Conservation (phyloP, 1,139 yeast species). For the Pichia sp. region DNA sequence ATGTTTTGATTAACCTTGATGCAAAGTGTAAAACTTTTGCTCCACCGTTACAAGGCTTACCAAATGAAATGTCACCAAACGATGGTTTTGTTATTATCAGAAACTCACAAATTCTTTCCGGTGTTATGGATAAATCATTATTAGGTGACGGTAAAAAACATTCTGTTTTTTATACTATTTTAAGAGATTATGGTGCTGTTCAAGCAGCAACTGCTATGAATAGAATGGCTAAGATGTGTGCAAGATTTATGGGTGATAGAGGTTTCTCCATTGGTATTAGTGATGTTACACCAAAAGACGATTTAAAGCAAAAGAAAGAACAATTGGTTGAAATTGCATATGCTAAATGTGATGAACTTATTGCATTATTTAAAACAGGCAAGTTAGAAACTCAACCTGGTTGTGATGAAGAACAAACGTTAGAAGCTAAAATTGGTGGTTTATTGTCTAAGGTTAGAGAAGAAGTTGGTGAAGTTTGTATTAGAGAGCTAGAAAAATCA, state of each 20-base stretch:
- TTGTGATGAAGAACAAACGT: conserved; percentile 95
- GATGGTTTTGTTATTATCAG: conserved; percentile 91
- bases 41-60: conserved; percentile 63
- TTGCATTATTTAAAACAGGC: conserved; percentile 72
- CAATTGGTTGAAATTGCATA: conserved; percentile 88
- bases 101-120: conserved; percentile 83
- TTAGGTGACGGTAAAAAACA: conserved; percentile 98
- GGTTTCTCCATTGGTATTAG: conserved; percentile 97
- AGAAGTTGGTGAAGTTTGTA: conserved; percentile 98
- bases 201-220: conserved; percentile 97
- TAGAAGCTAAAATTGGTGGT: conserved; percentile 97
- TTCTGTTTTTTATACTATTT: conserved; percentile 89
- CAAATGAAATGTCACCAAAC: conserved; percentile 94
- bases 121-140: conserved; percentile 95
- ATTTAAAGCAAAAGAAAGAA: conserved; percentile 74
- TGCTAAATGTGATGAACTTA: conserved; percentile 84
- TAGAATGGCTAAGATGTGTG: conserved; percentile 96
- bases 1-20: conserved; percentile 83
- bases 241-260: conserved; percentile 86
- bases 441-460: conserved; percentile 93
- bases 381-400: conserved; percentile 98
- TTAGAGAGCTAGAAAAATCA: conserved; percentile 77
- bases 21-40: conserved; percentile 87
- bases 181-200: conserved; percentile 91
- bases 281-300: conserved; percentile 91